These are phyloP conservation scores for Pelargonium myrrhifolium DNA, from an alignment of 441 rosid species.

Conservation along the genomic window DNA sequence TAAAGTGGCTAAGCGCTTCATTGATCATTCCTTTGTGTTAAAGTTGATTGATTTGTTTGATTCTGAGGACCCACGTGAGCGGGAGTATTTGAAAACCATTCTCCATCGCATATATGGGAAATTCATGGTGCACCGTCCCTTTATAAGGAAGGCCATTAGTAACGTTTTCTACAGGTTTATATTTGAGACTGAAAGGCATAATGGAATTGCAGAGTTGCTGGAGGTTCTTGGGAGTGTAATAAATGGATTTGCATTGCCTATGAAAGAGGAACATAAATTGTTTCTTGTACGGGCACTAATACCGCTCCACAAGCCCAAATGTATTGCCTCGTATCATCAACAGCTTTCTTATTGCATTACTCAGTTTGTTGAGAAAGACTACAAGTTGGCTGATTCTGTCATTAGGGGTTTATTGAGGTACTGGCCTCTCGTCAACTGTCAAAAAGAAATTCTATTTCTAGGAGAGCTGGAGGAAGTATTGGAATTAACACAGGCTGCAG, in stretches of 20 bases:
- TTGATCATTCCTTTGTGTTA: conserved; percentile 77
- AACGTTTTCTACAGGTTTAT: conserved; percentile 74
- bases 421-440: conserved; percentile 89
- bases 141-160: conserved; percentile 78
- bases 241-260: conserved; percentile 90
- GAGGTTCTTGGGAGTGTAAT: conserved; percentile 88
- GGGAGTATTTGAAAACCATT: conserved; percentile 79
- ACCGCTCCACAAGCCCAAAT: conserved; percentile 88
- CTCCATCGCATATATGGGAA: conserved; percentile 42
- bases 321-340: conserved; percentile 59
- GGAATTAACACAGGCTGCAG: conserved; percentile 78
- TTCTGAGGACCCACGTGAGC: conserved; percentile 77
- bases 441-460: conserved; percentile 82
- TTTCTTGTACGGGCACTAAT: conserved; percentile 81
- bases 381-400: conserved; percentile 80
- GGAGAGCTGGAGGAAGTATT: conserved; percentile 94
- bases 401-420: conserved; percentile 81
- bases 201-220: conserved; percentile 76
- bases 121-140: too few species aligned
- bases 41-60: conserved; percentile 75
- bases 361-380: conserved; percentile 37
- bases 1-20: conserved; percentile 43
- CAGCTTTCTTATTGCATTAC: conserved; percentile 78
- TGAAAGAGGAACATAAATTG: conserved; percentile 91
- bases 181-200: conserved; percentile 79